These are phyloP conservation scores for Annulohypoxylon stygium DNA, from an alignment of 495 filamentous ascomycete genomes.

Conservation along the genomic window DNA sequence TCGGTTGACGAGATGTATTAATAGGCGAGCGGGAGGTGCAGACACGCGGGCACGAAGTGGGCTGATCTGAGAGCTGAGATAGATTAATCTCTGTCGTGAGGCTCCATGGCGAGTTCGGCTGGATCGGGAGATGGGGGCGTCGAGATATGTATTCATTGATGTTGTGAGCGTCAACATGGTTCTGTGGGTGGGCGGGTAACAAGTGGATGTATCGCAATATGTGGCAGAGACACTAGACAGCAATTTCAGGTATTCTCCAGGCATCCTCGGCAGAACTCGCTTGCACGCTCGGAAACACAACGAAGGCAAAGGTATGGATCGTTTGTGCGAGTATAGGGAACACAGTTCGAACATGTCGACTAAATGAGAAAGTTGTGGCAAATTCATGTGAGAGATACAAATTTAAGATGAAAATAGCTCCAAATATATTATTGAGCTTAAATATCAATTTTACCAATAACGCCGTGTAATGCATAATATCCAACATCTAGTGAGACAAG, in stretches of 20 bases:
- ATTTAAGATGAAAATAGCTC: conserved; percentile 8
- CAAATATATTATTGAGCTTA: conserved; percentile 6
- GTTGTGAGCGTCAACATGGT: not conserved
- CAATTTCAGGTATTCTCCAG: not conserved
- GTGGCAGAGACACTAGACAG: not conserved
- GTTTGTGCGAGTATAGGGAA: not conserved
- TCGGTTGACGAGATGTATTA: not conserved
- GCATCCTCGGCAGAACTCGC: not conserved
- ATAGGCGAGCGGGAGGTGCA: not conserved
- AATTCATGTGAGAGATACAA: not conserved
- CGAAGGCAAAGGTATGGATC: not conserved
- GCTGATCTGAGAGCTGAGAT: conserved; percentile 21
- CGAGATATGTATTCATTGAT: not conserved
- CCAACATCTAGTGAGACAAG: conserved; percentile 14
- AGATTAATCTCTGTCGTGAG: conserved; percentile 15
- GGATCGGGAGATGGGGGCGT: conserved; percentile 6
- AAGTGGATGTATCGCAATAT: not conserved
- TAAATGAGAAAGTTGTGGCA: not conserved
- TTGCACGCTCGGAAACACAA: not conserved
- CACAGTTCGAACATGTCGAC: not conserved
- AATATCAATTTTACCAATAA: conserved; percentile 20
- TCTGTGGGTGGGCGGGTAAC: not conserved
- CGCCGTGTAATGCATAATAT: conserved; percentile 37
- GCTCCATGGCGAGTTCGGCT: conserved; percentile 16
- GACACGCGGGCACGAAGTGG: not conserved